Percentiles rank a stretch among this genome's conserved stretches.
These are phyloP conservation scores for Ormosia emarginata DNA, from an alignment of 306 rosid genomes.

Conservation along the genomic window DNA sequence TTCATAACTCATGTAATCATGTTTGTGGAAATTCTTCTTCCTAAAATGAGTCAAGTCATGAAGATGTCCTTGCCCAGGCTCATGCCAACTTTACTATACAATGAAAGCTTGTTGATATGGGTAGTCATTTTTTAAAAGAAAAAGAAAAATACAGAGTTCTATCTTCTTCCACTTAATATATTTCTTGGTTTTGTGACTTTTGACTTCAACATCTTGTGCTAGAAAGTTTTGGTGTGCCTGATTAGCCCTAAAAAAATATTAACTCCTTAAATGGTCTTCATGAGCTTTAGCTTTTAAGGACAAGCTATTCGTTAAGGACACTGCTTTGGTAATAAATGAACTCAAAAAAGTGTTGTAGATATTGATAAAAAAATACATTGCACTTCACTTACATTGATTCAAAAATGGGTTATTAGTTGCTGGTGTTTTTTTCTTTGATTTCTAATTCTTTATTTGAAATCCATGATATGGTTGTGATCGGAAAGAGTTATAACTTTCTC, in stretches of 20 bases:
- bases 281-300: not conserved
- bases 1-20: not conserved
- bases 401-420: too few relatives aligned
- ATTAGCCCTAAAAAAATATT: not conserved
- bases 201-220: not conserved
- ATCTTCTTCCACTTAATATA: not conserved
- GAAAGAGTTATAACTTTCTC: too few relatives aligned
- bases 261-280: not conserved
- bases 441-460: too few relatives aligned
- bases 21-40: not conserved
- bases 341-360: conserved; percentile 40
- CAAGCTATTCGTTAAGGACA: not conserved
- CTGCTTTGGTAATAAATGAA: conserved; percentile 44
- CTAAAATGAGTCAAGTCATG: not conserved
- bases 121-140: not conserved
- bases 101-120: not conserved
- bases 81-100: not conserved
- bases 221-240: not conserved
- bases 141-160: not conserved
- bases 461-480: too few relatives aligned
- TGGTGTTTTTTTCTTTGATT: too few relatives aligned
- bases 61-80: not conserved
- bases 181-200: not conserved
- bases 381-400: too few relatives aligned
- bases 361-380: too few relatives aligned